Conservation (phyloP, 2,329 filamentous ascomycete species). For the Botrytis medusae region DNA sequence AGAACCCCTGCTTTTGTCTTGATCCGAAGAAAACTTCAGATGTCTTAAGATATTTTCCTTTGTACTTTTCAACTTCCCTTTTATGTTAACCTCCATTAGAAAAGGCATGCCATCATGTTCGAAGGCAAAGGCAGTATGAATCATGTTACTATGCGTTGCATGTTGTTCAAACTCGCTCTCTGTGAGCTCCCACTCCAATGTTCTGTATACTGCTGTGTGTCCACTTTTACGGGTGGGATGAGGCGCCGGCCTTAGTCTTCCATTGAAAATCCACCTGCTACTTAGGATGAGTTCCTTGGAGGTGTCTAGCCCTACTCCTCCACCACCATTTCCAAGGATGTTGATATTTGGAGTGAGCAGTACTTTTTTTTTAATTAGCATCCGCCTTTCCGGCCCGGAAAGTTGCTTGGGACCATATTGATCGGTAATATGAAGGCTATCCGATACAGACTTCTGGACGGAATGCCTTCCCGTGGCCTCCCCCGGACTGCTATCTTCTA, state of each 20-base stretch:
- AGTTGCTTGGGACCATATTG: constrained; percentile 11
- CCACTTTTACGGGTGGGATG: not conserved
- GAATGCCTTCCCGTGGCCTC: not conserved
- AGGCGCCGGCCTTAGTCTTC: not conserved
- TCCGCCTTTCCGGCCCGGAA: not conserved
- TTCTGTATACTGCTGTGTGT: not conserved
- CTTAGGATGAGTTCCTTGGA: not conserved
- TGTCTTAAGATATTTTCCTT: not conserved
- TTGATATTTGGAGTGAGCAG: not conserved
- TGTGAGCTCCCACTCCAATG: constrained; percentile 1
- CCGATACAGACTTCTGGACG: not conserved
- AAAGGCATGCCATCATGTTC: constrained; percentile 1
- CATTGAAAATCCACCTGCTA: not conserved
- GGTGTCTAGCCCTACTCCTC: not conserved
- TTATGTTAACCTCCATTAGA: not conserved
- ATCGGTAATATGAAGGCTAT: constrained; percentile 4
- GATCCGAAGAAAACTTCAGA: not conserved
- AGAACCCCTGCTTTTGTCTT: not conserved
- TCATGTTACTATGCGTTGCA: not conserved
- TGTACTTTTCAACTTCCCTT: not conserved
- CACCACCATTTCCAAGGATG: constrained; percentile 1
- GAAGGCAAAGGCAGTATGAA: constrained; percentile 8
- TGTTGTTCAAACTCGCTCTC: not conserved
- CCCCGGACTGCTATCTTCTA: not conserved
- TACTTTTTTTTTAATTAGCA: not conserved